Base-by-base conservation (phyloP, 1,284 basidiomycete genomes). In the Fomitopsis palustris region DNA sequence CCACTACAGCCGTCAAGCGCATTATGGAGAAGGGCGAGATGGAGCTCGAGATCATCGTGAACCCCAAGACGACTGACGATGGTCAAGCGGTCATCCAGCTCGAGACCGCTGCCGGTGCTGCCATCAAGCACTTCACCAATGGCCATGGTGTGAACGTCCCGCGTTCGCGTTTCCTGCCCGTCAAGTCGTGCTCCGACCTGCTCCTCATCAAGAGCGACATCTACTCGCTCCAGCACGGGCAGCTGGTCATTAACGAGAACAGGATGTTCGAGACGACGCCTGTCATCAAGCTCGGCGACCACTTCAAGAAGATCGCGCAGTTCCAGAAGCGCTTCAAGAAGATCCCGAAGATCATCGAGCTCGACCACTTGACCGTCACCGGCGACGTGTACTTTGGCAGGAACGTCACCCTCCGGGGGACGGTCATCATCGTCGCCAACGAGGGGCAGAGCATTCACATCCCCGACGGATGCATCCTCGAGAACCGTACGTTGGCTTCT, bases 281-380 rank as follows among this genome's bases (percentile, higher is more conserved):
- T 25, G 96, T 98, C 59, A 94, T 99, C 82, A 98, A 98, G 82
- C 86, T 98, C 47, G 95, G 96, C 55, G 94, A 96, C 73, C 90
- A 92, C 73, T 93, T 92, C 78, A 92, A 92, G 80, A 92, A 92
- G 91, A 97, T 98, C 58, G 90, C 93, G 68, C 89, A 95, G 74
- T 98, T 98, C 85, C 94, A 98, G 81, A 96, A 95, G 78, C 85
- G 95, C 53, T 96, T 96, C 89, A 97, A 96, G 86, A 93, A 90
- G 76, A 96, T 98, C 67, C 96, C 96, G 54, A 90, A 90, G 75
- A 93, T 96, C 66, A 79, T 93, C 64, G 96, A 97, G 75, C 83
- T 98, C 59, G 96, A 98, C 77, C 96, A 98, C 76, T 81, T 98
- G 71, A 99, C 96, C 4, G 95, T 99, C 54, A 93, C 93, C 60